Percentiles rank a stretch among this genome's conserved stretches.
These are phyloP conservation scores for Syzygium grande DNA, from an alignment of 345 rosid genomes.

Conservation along the genomic window DNA sequence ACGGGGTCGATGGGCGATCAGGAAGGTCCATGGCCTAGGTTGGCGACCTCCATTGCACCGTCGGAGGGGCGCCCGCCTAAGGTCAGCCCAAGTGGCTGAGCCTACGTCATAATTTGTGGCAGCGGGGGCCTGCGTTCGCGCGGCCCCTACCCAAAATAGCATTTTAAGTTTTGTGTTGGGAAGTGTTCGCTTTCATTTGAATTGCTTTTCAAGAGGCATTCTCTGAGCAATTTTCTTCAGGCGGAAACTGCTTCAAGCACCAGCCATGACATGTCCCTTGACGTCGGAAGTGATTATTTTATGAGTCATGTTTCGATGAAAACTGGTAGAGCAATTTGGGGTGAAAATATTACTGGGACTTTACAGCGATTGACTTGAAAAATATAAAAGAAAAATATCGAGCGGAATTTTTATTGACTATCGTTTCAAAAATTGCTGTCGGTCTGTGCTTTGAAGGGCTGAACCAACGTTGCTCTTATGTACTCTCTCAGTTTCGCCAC, in stretches of 20 bases:
- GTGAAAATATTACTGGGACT: not conserved
- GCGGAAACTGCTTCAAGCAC: not conserved
- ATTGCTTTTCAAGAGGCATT: no score
- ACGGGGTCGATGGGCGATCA: slow-evolving; percentile 12
- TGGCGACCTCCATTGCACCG: slow-evolving; percentile 7
- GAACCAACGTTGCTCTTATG: not conserved
- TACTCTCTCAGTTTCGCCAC: not conserved
- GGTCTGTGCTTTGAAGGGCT: not conserved
- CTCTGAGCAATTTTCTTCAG: not conserved
- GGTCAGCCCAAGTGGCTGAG: slow-evolving; percentile 7
- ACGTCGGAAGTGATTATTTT: not conserved
- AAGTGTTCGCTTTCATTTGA: no score
- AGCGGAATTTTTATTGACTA: not conserved
- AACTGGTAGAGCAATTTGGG: not conserved
- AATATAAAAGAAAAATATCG: not conserved
- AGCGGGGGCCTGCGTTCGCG: slow-evolving; percentile 11
- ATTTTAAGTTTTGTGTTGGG: no score
- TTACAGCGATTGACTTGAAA: not conserved
- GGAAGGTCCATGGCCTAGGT: slow-evolving; percentile 3
- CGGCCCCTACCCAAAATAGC: not conserved
- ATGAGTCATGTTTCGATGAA: not conserved
- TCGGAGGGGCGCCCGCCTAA: slow-evolving; percentile 8
- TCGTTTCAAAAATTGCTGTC: not conserved
- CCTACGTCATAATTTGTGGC: slow-evolving; percentile 15
- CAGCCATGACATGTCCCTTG: no score